Evolutionary conservation across 768 basidiomycete species (phyloP), one percentile per base, ranked within the genome.

Genomic region (Lentinula aciculospora): DNA sequence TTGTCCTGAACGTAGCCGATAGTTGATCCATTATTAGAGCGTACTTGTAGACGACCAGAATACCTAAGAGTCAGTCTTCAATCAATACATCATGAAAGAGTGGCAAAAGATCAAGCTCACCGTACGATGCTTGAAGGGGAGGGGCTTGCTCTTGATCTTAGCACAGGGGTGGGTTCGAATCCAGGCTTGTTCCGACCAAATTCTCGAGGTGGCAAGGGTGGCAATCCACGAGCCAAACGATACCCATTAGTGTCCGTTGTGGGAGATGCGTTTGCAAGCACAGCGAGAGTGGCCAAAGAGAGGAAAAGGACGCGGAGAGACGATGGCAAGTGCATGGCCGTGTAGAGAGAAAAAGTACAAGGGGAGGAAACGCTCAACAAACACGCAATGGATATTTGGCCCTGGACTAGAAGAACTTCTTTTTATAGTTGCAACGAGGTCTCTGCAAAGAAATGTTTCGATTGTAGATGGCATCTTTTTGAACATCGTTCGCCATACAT

Each of bases 41-140:
- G 71, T 28, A 76, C 72, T 60, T 76, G 58, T 37, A 79, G 64
- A 44, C 71, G 71, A 10, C 77, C 77, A 27, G 65, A 66, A 51
- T 68, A 66, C 34, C 72, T 46, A 50, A 29, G 40, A 42, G 6
- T 23, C 3, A 4, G 6, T 9, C 15, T 28, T 32, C n/a, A n/a
- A 34, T 21, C n/a, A 19, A 23, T 13, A 27, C 36, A 27, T 53
- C n/a, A 23, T 25, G 8, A 21, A 53, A n/a, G 19, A 3, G 13
- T 32, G 3, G 31, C 21, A 19, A 53, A 15, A 32, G 13, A 10
- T 29, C 31, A 36, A 9, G 8, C 54, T 29, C 12, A 56, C 54
- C 32, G 54, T n/a, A 19, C 32, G 5, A 53, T 36, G 34, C 54
- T 25, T 29, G 46, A 47, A 34, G 42, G 44, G 21, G 36, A 54